Conservation (phyloP, 2,329 filamentous ascomycete genomes). For the Ophiostoma sp. region DNA sequence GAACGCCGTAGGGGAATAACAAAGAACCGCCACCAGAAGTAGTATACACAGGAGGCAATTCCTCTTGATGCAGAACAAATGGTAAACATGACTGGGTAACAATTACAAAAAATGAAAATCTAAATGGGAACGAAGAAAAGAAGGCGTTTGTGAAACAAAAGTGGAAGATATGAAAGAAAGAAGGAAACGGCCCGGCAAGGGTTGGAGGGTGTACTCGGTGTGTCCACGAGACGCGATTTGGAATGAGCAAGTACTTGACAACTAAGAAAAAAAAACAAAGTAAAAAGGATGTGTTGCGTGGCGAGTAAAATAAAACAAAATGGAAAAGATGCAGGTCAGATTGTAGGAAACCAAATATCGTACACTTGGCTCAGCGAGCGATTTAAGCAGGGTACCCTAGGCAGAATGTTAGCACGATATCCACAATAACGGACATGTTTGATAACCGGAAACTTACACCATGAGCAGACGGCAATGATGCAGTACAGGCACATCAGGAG, state of each 20-base stretch:
- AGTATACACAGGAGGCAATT: neutral
- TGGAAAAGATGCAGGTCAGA: no score
- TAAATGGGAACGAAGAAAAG: neutral
- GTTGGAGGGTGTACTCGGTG: neutral
- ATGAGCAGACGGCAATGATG: conserved; percentile 68
- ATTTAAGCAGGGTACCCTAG: conserved; percentile 23
- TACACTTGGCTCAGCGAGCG: neutral
- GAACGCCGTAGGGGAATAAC: neutral
- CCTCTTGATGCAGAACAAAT: neutral
- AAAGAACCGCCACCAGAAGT: neutral
- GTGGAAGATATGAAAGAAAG: neutral
- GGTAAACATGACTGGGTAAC: neutral
- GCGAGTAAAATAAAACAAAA: neutral
- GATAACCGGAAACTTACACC: conserved; percentile 40
- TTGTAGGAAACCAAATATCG: neutral
- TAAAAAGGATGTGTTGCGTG: neutral
- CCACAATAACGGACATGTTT: neutral
- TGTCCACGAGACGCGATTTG: neutral
- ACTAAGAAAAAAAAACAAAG: neutral
- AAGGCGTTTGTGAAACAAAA: neutral
- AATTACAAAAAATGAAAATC: conserved; percentile 13
- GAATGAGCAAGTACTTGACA: no score
- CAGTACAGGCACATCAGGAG: conserved; percentile 71
- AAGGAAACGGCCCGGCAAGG: neutral
- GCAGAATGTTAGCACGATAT: conserved; percentile 7